Evolutionary conservation across 2,329 filamentous ascomycete species (phyloP), one percentile per base, ranked within the genome.

Genomic region (Pseudocercospora cruenta): DNA sequence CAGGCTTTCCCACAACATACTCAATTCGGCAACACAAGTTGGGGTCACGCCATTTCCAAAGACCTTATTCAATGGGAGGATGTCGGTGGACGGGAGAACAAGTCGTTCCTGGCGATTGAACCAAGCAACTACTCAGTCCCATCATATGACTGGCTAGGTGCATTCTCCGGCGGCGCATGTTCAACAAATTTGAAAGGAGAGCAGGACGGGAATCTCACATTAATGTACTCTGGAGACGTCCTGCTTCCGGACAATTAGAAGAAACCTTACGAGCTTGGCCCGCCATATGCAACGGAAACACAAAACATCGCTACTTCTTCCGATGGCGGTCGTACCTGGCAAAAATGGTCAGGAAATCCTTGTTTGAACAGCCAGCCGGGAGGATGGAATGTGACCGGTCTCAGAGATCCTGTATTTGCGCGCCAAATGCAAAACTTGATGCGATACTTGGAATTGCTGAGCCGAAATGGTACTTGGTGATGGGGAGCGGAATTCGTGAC

Each of bases 31-130:
- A 81, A 81, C 66, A 80, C 80, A 22, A 78, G 77, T 21, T 83
- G 80, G 82, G 84, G 83, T 2, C 83, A 86, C 67, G 83, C 83
- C 7, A 83, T 79, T 2, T 84, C 82, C 58, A 76, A 79, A 47
- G 82, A 83, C 58, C 72, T 83, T 31, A 76, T 82, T 24, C 78
- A 78, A 26, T 70, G 68, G 68, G 39, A 73, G 14, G 81, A 82
- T 68, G 75, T 80, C 21, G 71, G 80, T 12, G 80, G 77, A 6
- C 85, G 83, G 83, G 71, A 81, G 65, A 76, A 79, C 33, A 77
- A 75, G 12, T 71, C 78, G 24, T 68, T 82, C 65, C 28, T 79
- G 70, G 66, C 75, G 67, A 8, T 82, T 21, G 77, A 74, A 6
- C 78, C 79, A 19, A 77, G 76, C n/a, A 79, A 78, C 58, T 74